Conservation (phyloP, 2,329 filamentous ascomycete genomes). For the Metarhizium sp. region DNA sequence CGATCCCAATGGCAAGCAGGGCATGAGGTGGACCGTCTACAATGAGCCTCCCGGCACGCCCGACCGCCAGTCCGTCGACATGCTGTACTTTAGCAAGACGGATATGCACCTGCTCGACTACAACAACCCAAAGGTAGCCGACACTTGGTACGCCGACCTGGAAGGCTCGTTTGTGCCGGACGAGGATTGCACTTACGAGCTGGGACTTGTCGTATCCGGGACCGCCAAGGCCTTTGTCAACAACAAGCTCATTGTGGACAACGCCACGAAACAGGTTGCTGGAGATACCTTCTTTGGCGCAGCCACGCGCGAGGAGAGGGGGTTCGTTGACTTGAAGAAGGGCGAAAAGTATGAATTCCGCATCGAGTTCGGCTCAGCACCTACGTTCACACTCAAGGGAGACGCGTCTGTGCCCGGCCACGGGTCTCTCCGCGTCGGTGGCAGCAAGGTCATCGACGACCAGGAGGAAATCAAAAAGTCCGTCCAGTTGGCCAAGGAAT, state of each 20-base stretch:
- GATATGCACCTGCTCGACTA: constrained; percentile 42
- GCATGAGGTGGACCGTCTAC: constrained; percentile 54
- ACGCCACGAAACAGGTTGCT: constrained; percentile 51
- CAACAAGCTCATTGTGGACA: constrained; percentile 53
- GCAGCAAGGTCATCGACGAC: constrained; percentile 46
- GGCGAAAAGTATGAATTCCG: constrained; percentile 49
- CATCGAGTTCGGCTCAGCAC: constrained; percentile 50
- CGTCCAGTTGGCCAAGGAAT: constrained; percentile 55
- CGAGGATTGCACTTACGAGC: constrained; percentile 51
- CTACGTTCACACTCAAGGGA: constrained; percentile 44
- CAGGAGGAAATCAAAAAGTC: constrained; percentile 55
- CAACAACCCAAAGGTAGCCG: constrained; percentile 41
- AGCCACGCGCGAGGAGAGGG: constrained; percentile 55
- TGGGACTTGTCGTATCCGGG: constrained; percentile 57
- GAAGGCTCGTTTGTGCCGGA: constrained; percentile 52
- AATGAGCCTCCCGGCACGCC: constrained; percentile 43
- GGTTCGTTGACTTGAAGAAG: constrained; percentile 45
- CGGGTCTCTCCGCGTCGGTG: constrained; percentile 54
- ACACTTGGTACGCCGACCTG: constrained; percentile 50
- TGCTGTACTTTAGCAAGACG: constrained; percentile 36
- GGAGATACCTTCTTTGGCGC: constrained; percentile 57
- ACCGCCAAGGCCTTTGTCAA: constrained; percentile 58
- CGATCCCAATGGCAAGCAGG: constrained; percentile 41
- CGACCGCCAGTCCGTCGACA: constrained; percentile 40
- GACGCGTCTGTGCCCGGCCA: constrained; percentile 43